Conservation (phyloP, 73 alveolate species). For the Tetrahymena thermophila region DNA sequence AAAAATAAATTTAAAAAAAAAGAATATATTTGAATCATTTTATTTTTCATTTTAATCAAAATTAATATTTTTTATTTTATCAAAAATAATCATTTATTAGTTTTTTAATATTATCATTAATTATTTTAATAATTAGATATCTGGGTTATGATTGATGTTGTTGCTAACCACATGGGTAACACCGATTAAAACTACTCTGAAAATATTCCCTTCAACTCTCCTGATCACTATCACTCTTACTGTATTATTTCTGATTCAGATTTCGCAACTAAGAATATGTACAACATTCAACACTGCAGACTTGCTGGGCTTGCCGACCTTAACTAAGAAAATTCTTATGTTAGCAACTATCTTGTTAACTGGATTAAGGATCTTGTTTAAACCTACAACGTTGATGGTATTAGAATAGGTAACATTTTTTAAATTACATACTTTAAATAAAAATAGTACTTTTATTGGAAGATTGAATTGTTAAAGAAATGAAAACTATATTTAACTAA, state of each 20-base stretch:
- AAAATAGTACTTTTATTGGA: neutral
- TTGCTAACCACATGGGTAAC: constrained; percentile 85
- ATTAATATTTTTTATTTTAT: too few relatives aligned
- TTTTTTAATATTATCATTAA: too few relatives aligned
- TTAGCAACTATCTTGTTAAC: constrained; percentile 52
- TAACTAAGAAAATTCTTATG: constrained; percentile 71
- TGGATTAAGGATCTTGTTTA: constrained; percentile 75
- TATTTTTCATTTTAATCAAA: too few relatives aligned
- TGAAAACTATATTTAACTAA: neutral
- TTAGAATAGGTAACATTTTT: constrained; percentile 54
- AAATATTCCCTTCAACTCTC: constrained; percentile 82
- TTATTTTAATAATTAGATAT: constrained; percentile 39
- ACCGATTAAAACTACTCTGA: constrained; percentile 52
- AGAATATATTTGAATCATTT: too few relatives aligned
- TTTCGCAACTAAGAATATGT: constrained; percentile 32
- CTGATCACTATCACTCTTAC: constrained; percentile 72
- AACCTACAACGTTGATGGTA: constrained; percentile 85
- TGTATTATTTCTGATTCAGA: constrained; percentile 62
- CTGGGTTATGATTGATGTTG: constrained; percentile 97
- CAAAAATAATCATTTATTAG: neutral
- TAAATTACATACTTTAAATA: neutral
- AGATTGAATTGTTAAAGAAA: too few relatives aligned
- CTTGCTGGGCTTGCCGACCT: constrained; percentile 91
- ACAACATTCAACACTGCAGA: constrained; percentile 79
- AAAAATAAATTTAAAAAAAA: too few relatives aligned